Conservation (phyloP, 148 eudicot species). For the Amaranthus cruentus region DNA sequence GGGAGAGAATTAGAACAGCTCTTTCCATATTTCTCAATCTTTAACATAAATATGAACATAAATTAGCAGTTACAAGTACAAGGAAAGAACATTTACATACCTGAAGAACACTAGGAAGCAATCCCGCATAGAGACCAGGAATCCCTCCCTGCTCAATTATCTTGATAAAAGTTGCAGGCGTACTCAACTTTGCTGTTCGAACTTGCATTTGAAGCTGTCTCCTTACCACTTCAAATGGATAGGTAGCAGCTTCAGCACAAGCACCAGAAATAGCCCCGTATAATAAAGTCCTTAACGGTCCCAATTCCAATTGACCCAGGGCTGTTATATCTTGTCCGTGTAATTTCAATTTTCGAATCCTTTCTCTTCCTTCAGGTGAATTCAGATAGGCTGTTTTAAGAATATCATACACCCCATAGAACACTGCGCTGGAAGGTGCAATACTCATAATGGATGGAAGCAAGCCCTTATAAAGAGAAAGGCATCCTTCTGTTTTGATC, state of each 20-base stretch:
- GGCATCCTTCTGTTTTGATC: slow-evolving; percentile 58
- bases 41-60: not conserved
- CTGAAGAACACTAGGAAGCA: slow-evolving; percentile 62
- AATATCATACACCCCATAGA: slow-evolving; percentile 60
- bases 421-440: slow-evolving; percentile 68
- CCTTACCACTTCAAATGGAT: slow-evolving; percentile 67
- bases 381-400: slow-evolving; percentile 52
- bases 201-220: slow-evolving; percentile 63
- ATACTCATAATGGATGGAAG: slow-evolving; percentile 60
- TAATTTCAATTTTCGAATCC: slow-evolving; percentile 42
- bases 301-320: slow-evolving; percentile 54
- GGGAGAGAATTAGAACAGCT: not conserved
- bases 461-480: slow-evolving; percentile 65
- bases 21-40: not conserved
- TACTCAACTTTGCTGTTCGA: slow-evolving; percentile 40
- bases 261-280: slow-evolving; percentile 76
- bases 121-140: slow-evolving; percentile 67
- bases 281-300: slow-evolving; percentile 50
- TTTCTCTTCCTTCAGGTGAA: slow-evolving; percentile 54
- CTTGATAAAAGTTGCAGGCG: slow-evolving; percentile 42
- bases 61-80: not conserved
- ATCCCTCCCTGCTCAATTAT: slow-evolving; percentile 59
- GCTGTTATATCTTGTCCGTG: slow-evolving; percentile 51
- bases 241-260: slow-evolving; percentile 66
- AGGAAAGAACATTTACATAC: slow-evolving; percentile 23